These are phyloP conservation scores for Arctostaphylos glauca DNA, from an alignment of 148 eudicot species.

Conservation along the genomic window DNA sequence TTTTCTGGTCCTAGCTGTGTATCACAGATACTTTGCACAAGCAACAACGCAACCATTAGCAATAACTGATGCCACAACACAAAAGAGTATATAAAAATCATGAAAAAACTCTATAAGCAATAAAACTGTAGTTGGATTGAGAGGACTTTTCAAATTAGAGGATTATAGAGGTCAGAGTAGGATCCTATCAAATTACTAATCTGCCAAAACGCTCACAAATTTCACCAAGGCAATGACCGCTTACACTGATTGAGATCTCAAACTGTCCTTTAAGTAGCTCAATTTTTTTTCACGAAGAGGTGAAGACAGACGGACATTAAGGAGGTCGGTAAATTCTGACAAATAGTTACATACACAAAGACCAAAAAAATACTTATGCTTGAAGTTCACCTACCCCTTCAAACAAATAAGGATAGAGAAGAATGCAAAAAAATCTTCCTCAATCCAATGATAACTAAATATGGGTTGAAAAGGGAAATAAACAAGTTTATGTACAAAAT, in stretches of 20 bases:
- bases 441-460: not conserved
- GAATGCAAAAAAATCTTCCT: not conserved
- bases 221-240: not conserved
- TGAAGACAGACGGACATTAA: not conserved
- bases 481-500: not conserved
- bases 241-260: not conserved
- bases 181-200: slow-evolving; percentile 3
- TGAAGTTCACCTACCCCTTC: not conserved
- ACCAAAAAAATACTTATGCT: not conserved
- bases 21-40: not conserved
- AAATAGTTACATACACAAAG: not conserved
- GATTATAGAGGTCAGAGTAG: not conserved
- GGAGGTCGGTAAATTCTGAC: not conserved
- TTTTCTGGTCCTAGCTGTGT: not conserved
- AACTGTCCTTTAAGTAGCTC: not conserved
- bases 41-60: not conserved
- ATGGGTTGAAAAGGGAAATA: not conserved
- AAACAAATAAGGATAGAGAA: not conserved
- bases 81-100: not conserved
- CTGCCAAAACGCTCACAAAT: not conserved
- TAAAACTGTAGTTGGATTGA: not conserved
- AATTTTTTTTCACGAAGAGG: not conserved
- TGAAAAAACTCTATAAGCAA: not conserved
- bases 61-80: slow-evolving; percentile 6
- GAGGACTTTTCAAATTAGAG: not conserved